Base-by-base conservation (phyloP, 768 basidiomycete species). In the Flagelloscypha sp. region DNA sequence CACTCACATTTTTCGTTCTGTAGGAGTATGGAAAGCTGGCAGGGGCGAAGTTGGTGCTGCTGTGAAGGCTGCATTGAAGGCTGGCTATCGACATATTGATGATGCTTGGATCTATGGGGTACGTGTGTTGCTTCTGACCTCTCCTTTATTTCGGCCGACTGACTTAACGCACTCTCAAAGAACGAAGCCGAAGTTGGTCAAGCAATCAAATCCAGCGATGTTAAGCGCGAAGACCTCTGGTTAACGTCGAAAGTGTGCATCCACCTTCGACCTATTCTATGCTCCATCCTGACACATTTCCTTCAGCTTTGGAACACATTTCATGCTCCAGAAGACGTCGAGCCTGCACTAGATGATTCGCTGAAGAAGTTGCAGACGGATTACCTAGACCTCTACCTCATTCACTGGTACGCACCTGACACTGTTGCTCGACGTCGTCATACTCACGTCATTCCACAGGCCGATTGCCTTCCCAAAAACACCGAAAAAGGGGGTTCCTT, bases 331-430 rank as follows among this genome's bases (percentile, higher is more conserved):
- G 74, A 79, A 39, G 78, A 84, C 46, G 68, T 87, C 17, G 83
- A 84, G 48, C 47, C 68, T 1, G 66, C 65, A 8, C 63, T 87
- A 7, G 78, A 85, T 45, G 76, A 84, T 39, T 75, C 80, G 0
- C 65, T 84, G 6, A 42, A 55, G 7, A 70, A 63, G 43, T 70
- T 86, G 2, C 70, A 71, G 3, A 76, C 73, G 1, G 69, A 79
- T 27, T 86, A 87, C 53, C 65, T 90, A 33, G 85, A 89, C 53
- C 54, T 89, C 31, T 88, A 87, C 51, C 59, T 90, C 33, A 82
- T 87, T 40, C 84, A 86, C 49, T 88, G 83, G 83, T 80, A 47
- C 11, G 59, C 45, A 9, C 37, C 33, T 35, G 36, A 38, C 28
- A 21, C 27, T 38, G 24, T 17, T 12, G 9, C 24, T 25, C 33